Evolutionary conservation across 768 basidiomycete genomes (phyloP).

Genomic region (Cantharellus anzutake): DNA sequence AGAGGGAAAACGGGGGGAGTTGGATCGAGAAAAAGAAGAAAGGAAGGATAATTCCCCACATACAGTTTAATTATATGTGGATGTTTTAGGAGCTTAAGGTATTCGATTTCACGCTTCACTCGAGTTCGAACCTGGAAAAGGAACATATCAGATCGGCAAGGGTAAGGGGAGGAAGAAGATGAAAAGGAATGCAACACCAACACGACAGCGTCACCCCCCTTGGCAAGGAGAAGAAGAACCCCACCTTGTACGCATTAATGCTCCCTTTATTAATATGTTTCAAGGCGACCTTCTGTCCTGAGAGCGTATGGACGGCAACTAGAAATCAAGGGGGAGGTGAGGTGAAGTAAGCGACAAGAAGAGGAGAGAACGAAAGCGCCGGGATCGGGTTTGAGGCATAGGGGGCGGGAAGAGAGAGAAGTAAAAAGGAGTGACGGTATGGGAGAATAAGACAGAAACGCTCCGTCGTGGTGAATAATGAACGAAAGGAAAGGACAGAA

Average conservation of each 20-base stretch:
- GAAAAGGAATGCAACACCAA: not conserved
- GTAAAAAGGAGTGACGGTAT: too few species aligned
- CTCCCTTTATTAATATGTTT: slow-evolving; percentile 93
- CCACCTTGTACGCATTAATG: slow-evolving; percentile 73
- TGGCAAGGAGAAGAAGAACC: not conserved
- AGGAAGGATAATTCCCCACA: slow-evolving; percentile 13
- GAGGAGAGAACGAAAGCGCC: too few species aligned
- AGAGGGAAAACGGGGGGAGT: too few species aligned
- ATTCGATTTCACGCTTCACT: slow-evolving; percentile 90
- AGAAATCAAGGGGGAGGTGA: too few species aligned
- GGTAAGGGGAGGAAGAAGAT: not conserved
- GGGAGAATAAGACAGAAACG: not conserved
- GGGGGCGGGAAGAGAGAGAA: too few species aligned
- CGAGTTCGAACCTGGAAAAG: slow-evolving; percentile 35
- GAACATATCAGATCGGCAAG: not conserved
- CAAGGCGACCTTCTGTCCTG: slow-evolving; percentile 92
- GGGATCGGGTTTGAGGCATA: too few species aligned
- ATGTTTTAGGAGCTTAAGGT: slow-evolving; percentile 84
- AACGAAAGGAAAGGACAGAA: too few species aligned
- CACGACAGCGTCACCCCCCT: not conserved
- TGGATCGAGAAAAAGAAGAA: too few species aligned
- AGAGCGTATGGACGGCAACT: slow-evolving; percentile 92
- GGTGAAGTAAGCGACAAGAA: not conserved
- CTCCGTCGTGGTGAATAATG: not conserved
- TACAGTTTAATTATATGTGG: slow-evolving; percentile 97